These are phyloP conservation scores for Annulohypoxylon maeteangense DNA, from an alignment of 495 filamentous ascomycete genomes.

Conservation along the genomic window DNA sequence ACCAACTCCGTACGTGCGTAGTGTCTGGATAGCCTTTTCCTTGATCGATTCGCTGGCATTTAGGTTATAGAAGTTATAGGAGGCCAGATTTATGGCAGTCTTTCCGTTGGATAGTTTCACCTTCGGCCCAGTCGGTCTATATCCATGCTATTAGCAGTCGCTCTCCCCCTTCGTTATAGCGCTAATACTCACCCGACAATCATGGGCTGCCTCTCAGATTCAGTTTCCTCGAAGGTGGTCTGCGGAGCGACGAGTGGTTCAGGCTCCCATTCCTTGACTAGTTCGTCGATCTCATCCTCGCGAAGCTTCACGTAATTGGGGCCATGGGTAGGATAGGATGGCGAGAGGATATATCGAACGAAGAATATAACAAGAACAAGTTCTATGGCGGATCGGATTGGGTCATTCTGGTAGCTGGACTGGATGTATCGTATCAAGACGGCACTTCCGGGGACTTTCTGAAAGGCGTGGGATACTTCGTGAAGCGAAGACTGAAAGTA, in stretches of 20 bases:
- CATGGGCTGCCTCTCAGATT: slow-evolving; percentile 85
- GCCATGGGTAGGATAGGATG: slow-evolving; percentile 88
- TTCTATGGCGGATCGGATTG: slow-evolving; percentile 91
- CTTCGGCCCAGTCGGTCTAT: slow-evolving; percentile 87
- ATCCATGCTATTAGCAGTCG: slow-evolving; percentile 9
- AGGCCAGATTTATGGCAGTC: slow-evolving; percentile 90
- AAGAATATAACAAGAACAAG: slow-evolving; percentile 95
- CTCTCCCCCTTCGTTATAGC: not conserved
- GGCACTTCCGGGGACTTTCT: slow-evolving; percentile 90
- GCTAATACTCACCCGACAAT: slow-evolving; percentile 77
- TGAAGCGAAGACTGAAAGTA: slow-evolving; percentile 73
- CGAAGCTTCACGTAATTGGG: slow-evolving; percentile 86
- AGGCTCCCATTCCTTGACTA: slow-evolving; percentile 96
- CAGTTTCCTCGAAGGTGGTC: slow-evolving; percentile 77
- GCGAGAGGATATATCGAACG: slow-evolving; percentile 89
- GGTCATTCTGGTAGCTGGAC: slow-evolving; percentile 97
- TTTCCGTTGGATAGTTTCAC: slow-evolving; percentile 88
- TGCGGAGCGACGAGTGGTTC: slow-evolving; percentile 84
- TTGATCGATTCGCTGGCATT: slow-evolving; percentile 90
- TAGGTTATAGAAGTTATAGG: slow-evolving; percentile 97
- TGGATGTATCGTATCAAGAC: slow-evolving; percentile 95
- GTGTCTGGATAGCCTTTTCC: slow-evolving; percentile 90
- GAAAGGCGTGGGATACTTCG: slow-evolving; percentile 76
- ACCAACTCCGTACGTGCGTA: slow-evolving; percentile 94
- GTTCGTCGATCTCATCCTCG: slow-evolving; percentile 96